Evolutionary conservation across 2,329 filamentous ascomycete species (phyloP).

Genomic region (Talaromyces sp.): DNA sequence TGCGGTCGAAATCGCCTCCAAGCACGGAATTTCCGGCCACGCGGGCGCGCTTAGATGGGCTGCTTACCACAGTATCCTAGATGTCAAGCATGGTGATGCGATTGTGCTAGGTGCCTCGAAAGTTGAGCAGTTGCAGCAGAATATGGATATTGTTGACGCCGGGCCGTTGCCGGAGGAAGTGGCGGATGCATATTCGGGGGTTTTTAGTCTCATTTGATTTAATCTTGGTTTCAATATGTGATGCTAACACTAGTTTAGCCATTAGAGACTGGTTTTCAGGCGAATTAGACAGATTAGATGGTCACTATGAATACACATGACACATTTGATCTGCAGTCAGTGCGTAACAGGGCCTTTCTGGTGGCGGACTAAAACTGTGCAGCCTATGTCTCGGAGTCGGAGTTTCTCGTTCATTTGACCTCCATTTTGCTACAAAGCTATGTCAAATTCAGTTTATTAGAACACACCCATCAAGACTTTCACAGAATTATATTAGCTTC

Average conservation of each 20-base stretch:
- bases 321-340: neutral
- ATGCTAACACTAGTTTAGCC: neutral
- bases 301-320: neutral
- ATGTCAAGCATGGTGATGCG: neutral
- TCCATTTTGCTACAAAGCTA: no score
- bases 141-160: neutral
- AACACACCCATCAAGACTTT: no score
- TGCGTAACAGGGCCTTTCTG: neutral
- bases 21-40: neutral
- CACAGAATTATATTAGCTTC: no score
- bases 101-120: neutral
- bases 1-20: neutral
- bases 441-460: no score
- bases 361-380: neutral
- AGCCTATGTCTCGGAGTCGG: neutral
- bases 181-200: neutral
- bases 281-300: no score
- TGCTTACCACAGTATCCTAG: neutral
- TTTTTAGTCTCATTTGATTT: neutral
- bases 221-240: neutral
- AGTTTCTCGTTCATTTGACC: neutral
- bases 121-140: neutral
- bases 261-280: no score
- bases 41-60: neutral
- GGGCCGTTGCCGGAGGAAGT: neutral